Evolutionary conservation across 352 stramenopile genomes (phyloP), one percentile per base, ranked within the genome.

Genomic region (Aphanomyces astaci): DNA sequence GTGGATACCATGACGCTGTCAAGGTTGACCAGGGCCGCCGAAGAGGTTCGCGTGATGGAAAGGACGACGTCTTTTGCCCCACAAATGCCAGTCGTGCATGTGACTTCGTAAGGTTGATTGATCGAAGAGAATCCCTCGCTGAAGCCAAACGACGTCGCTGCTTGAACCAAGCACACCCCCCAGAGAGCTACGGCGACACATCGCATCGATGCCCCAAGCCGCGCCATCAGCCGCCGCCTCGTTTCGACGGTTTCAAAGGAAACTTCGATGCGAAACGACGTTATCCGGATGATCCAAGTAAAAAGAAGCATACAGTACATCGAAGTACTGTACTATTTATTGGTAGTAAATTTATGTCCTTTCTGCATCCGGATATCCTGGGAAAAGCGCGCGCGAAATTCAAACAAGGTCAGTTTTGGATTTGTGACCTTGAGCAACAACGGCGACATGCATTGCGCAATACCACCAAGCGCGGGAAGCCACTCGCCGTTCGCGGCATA

Each of bases 1-100:
- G 79, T 84, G 0, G 79, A 79, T 1, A 87, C 70, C 13, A 71
- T 63, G 10, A 83, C 77, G 2, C 71, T 79, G 13, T 76, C 51
- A 19, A 59, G 72, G 1, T 67, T 76, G 3, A 49, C 27, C 1
- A 64, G 70, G 2, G 78, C 22, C 13, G 74, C 71, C 24, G 36
- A 43, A 15, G 72, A 73, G 1, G 73, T 73, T 2, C 77, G 76
- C 4, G 71, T 55, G n/a, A 87, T 45, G 25, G 56, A 68, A 7
- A 87, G 64, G n/a, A 69, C 30, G 19, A 87, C 56, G 27, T 46
- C 53, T 30, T 36, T 43, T 3, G 57, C 74, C 24, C 81, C 73
- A 1, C 64, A 73, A 1, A 71, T 63, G 1, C 77, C 77, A 0
- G 73, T 81, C 9, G 72, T 71, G 49, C 79, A 87, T 4, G 63